Base-by-base conservation (phyloP, 1,284 basidiomycete species). In the Apiotrichum laibachii region DNA sequence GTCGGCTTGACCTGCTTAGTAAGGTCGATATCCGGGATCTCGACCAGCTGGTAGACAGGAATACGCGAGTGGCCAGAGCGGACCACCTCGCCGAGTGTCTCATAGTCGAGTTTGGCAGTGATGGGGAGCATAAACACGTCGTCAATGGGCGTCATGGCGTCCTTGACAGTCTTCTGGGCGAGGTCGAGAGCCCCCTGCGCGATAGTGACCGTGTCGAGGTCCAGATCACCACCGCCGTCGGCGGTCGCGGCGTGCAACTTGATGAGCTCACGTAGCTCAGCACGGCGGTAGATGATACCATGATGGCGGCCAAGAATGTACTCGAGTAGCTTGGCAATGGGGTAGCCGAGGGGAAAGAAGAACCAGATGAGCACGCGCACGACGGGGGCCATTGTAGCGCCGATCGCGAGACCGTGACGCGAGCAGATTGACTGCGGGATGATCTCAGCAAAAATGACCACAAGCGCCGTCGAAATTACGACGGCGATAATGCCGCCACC, bases 381-480 rank as follows among this genome's bases (percentile, higher is more conserved):
- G 57, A 88, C 82, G 0, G 85, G 84, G 0, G 89, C 91, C 83
- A 91, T 90, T 69, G 88, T 88, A 1, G 93, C 92, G 40, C 93
- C 92, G 53, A 96, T 85, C 62, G 88, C 88, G 2, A 96, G 83
- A 37, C 92, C 93, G 80, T 94, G 88, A 22, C 92, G 87, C n/a
- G 90, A 92, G 75, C 91, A 96, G 15, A 93, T 79, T 4, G 88
- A 89, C 72, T 90, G 90, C 0, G 73, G 72, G 57, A 73, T 74
- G 56, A 74, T 71, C 56, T 72, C 70, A 19, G 50, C 46, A 60
- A 51, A 89, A 87, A 91, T 88, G 66, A 92, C 89, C 64, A 92
- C 90, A 50, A 92, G 81, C 21, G 87, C 85, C 1, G 90, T 92
- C 67, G 86, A 88, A 59, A 88, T 85, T 60, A 90, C 82, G 53